Evolutionary conservation across 2,329 filamentous ascomycete species (phyloP).

Genomic region (Beauveria pseudobassiana): DNA sequence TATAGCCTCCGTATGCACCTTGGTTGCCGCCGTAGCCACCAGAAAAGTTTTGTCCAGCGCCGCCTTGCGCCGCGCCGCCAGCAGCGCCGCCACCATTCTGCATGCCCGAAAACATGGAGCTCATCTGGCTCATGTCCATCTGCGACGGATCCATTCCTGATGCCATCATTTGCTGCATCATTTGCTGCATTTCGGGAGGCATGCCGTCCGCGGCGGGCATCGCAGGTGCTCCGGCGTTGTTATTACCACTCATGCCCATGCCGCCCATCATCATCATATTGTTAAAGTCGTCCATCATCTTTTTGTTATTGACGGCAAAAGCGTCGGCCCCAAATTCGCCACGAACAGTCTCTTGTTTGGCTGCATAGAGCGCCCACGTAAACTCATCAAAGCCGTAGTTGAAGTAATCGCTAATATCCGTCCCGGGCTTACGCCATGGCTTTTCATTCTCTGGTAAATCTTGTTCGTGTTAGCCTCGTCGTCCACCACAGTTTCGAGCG

Average conservation of each 20-base stretch:
- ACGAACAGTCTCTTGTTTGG: conserved; percentile 75
- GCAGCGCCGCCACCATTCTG: conserved; percentile 38
- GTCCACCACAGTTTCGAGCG: not conserved
- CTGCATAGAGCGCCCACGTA: conserved; percentile 89
- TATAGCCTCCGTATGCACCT: conserved; percentile 43
- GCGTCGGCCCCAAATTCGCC: conserved; percentile 65
- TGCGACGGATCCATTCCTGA: conserved; percentile 58
- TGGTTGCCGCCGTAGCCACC: conserved; percentile 46
- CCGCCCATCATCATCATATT: conserved; percentile 59
- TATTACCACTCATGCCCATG: conserved; percentile 25
- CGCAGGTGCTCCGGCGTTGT: conserved; percentile 27
- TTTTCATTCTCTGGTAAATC: conserved; percentile 76
- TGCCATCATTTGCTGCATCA: conserved; percentile 66
- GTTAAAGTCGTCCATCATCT: conserved; percentile 66
- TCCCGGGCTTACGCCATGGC: conserved; percentile 90
- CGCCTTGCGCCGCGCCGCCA: conserved; percentile 33
- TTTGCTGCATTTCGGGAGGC: conserved; percentile 57
- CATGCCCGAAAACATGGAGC: conserved; percentile 53
- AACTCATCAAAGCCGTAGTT: conserved; percentile 99
- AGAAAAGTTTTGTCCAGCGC: conserved; percentile 45
- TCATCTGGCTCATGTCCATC: conserved; percentile 54
- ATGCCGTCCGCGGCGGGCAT: conserved; percentile 57
- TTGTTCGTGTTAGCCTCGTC: conserved; percentile 17
- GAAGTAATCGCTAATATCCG: conserved; percentile 94
- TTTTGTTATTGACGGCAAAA: conserved; percentile 62